Percentiles rank a stretch among this genome's conserved stretches.
These are phyloP conservation scores for Sergeia podlipaevii DNA, from an alignment of 208 protist genomes.

Conservation along the genomic window DNA sequence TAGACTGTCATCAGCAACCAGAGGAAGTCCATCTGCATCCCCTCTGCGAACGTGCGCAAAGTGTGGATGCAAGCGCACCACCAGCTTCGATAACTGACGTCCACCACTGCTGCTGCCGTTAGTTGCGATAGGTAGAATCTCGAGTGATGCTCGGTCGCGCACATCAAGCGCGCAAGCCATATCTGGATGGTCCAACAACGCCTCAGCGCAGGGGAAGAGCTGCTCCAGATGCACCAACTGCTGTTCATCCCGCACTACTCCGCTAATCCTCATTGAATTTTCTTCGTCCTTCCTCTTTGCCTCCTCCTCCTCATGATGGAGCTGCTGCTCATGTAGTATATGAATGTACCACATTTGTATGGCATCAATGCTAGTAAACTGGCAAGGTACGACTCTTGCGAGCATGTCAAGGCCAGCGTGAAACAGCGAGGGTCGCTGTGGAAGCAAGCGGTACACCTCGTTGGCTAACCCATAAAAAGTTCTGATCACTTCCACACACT, in stretches of 20 bases:
- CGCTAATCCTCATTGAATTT: no score
- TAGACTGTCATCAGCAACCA: no score
- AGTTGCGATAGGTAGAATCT: neutral
- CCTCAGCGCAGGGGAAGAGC: conserved; percentile 32
- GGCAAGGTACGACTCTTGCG: neutral
- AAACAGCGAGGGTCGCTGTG: no score
- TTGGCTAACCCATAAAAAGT: no score
- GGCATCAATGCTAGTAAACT: no score
- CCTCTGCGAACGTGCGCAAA: conserved; percentile 38
- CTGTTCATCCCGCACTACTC: no score
- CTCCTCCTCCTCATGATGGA: no score
- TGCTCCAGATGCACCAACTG: conserved; percentile 2
- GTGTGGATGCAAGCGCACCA: conserved; percentile 22
- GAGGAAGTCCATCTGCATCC: conserved; percentile 16
- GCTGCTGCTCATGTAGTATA: no score
- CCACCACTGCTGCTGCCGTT: neutral
- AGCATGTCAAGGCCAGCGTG: conserved; percentile 9
- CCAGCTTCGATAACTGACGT: neutral
- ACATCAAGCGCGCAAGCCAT: conserved; percentile 40
- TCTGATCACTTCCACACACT: no score
- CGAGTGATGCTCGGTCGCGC: neutral
- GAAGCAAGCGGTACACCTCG: no score
- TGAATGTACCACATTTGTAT: no score
- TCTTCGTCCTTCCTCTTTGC: no score
- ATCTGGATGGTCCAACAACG: conserved; percentile 49